These are phyloP conservation scores for Metarhizium rileyi DNA, from an alignment of 2,329 filamentous ascomycete genomes.

Conservation along the genomic window DNA sequence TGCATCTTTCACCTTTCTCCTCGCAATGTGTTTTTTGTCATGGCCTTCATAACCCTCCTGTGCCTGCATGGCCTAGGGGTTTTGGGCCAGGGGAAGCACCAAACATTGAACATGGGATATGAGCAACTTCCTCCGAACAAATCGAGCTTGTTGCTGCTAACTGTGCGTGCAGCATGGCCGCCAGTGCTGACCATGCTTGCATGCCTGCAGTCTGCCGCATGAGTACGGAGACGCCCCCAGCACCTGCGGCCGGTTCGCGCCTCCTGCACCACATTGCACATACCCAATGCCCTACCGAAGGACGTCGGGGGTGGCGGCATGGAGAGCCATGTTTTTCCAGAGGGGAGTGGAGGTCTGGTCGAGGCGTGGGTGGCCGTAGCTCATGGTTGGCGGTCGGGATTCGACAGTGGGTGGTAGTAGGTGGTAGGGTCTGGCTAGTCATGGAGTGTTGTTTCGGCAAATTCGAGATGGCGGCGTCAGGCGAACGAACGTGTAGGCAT, in stretches of 20 bases:
- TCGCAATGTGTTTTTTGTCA: too few relatives aligned
- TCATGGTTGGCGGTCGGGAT: too few relatives aligned
- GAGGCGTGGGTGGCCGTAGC: too few relatives aligned
- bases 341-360: not conserved
- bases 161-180: not conserved
- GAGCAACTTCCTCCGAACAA: not conserved
- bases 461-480: not conserved
- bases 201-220: not conserved
- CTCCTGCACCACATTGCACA: constrained; percentile 2
- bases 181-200: not conserved
- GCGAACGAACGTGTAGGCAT: not conserved
- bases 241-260: not conserved
- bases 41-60: constrained; percentile 1
- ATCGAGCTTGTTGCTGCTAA: not conserved
- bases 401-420: too few relatives aligned
- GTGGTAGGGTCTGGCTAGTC: not conserved
- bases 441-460: not conserved
- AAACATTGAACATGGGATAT: not conserved
- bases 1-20: too few relatives aligned
- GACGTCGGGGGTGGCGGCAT: not conserved
- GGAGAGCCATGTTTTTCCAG: not conserved
- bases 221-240: constrained; percentile 1
- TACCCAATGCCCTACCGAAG: not conserved
- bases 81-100: not conserved
- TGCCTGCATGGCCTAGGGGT: constrained; percentile 5